Percentiles rank a stretch among this genome's conserved stretches.
Conservation (phyloP, 177 flowering plant genomes). For the Tripterygium wilfordii region DNA sequence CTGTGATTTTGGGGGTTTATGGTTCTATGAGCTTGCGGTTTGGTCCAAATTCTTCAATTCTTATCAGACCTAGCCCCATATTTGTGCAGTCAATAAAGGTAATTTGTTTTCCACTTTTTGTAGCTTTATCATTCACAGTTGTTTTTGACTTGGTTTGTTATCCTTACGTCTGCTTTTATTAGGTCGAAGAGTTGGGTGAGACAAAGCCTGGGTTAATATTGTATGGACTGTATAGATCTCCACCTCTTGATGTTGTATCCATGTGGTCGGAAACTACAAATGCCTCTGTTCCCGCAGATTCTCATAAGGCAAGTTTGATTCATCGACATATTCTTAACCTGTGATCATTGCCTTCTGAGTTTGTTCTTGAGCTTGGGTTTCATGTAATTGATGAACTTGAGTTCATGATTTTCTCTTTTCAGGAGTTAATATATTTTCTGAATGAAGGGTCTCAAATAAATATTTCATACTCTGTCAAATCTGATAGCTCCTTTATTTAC, state of each 20-base stretch:
- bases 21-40: slow-evolving; percentile 24
- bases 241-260: slow-evolving; percentile 26
- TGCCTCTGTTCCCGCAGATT: slow-evolving; percentile 17
- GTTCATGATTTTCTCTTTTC: slow-evolving; percentile 3
- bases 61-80: slow-evolving; percentile 28
- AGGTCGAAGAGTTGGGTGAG: slow-evolving; percentile 30
- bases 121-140: neutral
- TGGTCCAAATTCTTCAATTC: slow-evolving; percentile 32
- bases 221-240: slow-evolving; percentile 29
- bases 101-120: no score
- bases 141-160: neutral
- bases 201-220: slow-evolving; percentile 19
- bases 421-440: slow-evolving; percentile 34
- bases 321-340: no score
- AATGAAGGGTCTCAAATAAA: slow-evolving; percentile 30
- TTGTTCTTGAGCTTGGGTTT: neutral
- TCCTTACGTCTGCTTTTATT: neutral
- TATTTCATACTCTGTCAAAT: slow-evolving; percentile 25
- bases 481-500: slow-evolving; percentile 17
- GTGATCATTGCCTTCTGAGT: no score
- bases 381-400: neutral
- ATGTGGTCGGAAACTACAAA: slow-evolving; percentile 24
- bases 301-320: slow-evolving; percentile 34
- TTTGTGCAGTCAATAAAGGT: slow-evolving; percentile 36
- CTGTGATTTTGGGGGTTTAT: slow-evolving; percentile 37